phyloP scores from a whole-genome alignment of 2,329 filamentous ascomycete genomes.

The Ceratocystis destructans region DNA sequence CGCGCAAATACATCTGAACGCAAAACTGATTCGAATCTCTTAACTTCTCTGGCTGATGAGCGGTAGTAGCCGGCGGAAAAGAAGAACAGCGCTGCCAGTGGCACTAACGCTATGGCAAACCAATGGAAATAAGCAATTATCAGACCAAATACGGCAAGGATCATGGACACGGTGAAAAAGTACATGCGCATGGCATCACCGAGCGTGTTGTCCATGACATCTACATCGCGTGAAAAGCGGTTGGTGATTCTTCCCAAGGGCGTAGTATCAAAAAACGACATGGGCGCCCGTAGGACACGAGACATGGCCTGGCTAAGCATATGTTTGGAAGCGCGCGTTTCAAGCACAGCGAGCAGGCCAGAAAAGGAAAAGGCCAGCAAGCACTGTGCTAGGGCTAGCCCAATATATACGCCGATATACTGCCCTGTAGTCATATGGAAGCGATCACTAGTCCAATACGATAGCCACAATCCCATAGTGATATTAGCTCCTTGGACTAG shows the following conservation, averaged over 20 bases:
- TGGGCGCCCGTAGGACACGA: constrained; percentile 57
- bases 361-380: constrained; percentile 70
- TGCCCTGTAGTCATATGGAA: constrained; percentile 51
- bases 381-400: constrained; percentile 56
- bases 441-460: constrained; percentile 78
- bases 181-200: constrained; percentile 89
- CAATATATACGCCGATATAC: constrained; percentile 63
- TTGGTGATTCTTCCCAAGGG: constrained; percentile 92
- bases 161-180: constrained; percentile 70
- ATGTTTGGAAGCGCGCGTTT: constrained; percentile 66
- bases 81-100: constrained; percentile 62
- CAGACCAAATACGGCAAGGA: constrained; percentile 69
- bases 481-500: constrained; percentile 75
- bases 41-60: constrained; percentile 81
- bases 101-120: constrained; percentile 51
- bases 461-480: constrained; percentile 78
- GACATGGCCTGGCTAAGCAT: constrained; percentile 72
- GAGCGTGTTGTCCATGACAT: constrained; percentile 90
- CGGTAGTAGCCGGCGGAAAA: constrained; percentile 80
- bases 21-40: constrained; percentile 81
- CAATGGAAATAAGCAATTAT: constrained; percentile 95
- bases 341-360: constrained; percentile 59
- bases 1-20: constrained; percentile 80
- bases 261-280: constrained; percentile 95
- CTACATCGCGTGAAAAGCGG: constrained; percentile 87